A percentile compares a stretch with the other conserved stretches of the same genome.
phyloP scores from a whole-genome alignment of 2,329 filamentous ascomycete genomes.

The Trichoderma breve region DNA sequence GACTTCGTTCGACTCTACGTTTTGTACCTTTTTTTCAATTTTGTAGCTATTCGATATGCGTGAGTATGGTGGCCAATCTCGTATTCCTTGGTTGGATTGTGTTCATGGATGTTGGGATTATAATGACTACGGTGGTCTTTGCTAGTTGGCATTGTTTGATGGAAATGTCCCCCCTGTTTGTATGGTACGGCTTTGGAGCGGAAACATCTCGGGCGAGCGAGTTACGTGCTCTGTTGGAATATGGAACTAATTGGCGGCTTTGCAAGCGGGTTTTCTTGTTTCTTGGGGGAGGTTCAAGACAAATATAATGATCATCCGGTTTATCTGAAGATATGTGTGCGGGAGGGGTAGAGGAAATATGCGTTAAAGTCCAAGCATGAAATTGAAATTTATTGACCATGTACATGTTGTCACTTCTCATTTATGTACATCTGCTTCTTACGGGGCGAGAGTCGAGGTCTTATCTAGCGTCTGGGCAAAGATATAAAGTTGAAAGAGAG shows the following conservation, averaged over 20 bases:
- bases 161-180: neutral
- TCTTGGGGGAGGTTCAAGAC: neutral
- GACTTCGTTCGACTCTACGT: neutral
- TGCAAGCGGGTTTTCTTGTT: neutral
- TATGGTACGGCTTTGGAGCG: neutral
- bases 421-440: too few species aligned
- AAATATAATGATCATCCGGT: neutral
- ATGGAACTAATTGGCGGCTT: slow-evolving; percentile 3
- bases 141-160: neutral
- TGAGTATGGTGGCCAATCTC: neutral
- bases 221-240: neutral
- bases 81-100: neutral
- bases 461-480: too few species aligned
- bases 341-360: neutral
- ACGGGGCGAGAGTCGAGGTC: neutral
- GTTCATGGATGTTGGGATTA: neutral
- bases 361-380: neutral
- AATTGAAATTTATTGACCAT: neutral
- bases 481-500: neutral
- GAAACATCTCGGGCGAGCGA: slow-evolving; percentile 4
- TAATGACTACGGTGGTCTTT: neutral
- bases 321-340: neutral
- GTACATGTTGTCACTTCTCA: neutral
- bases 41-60: neutral
- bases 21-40: neutral